These are phyloP conservation scores for Citrus sp. DNA, from an alignment of 345 rosid genomes.

Conservation along the genomic window DNA sequence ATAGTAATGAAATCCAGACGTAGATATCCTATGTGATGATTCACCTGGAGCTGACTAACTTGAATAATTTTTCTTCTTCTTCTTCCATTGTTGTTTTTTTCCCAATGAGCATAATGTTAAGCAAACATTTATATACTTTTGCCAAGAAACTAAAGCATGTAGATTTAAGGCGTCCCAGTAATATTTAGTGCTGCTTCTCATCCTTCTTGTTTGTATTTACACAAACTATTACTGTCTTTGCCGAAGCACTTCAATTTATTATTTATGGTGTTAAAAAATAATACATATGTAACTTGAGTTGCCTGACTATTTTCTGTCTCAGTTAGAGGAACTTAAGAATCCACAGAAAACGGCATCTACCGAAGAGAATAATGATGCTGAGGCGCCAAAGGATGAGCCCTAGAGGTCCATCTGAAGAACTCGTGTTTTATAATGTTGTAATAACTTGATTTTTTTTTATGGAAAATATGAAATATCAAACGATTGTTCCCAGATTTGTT, in stretches of 20 bases:
- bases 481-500: neutral
- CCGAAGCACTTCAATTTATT: neutral
- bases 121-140: neutral
- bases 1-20: neutral
- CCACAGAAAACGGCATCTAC: slow-evolving; percentile 19
- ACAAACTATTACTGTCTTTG: neutral
- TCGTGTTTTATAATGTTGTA: neutral
- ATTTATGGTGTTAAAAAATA: neutral
- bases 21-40: neutral
- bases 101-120: neutral
- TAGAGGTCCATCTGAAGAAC: slow-evolving; percentile 15
- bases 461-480: neutral
- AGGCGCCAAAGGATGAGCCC: slow-evolving; percentile 28
- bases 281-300: neutral
- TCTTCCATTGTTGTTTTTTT: neutral
- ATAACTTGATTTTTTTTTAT: neutral
- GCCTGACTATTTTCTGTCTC: slow-evolving; percentile 19
- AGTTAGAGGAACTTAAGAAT: slow-evolving; percentile 55
- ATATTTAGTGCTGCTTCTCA: neutral
- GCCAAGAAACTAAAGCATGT: neutral
- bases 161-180: neutral
- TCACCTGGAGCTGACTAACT: neutral
- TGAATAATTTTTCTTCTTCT: neutral
- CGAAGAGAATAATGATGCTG: slow-evolving; percentile 31
- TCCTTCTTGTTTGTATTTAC: neutral